Evolutionary conservation across 2,329 filamentous ascomycete genomes (phyloP).

Genomic region (Aureobasidium subglaciale): DNA sequence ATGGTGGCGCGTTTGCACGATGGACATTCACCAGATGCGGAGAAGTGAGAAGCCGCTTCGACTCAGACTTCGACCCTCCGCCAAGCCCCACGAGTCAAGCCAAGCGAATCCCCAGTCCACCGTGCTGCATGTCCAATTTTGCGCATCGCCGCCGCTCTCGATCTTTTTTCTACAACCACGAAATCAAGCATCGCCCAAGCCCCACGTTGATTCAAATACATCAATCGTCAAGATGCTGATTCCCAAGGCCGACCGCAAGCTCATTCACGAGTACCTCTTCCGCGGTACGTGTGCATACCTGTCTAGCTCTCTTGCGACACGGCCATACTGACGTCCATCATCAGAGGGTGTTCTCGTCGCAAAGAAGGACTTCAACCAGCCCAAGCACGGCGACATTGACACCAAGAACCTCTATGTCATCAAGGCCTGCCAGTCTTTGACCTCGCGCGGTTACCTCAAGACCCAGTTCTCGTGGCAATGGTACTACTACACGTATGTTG

Average conservation of each 20-base stretch:
- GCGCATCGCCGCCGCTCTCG: background rate
- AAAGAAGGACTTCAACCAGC: conserved; percentile 98
- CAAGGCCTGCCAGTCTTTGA: conserved; percentile 98
- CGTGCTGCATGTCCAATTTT: background rate
- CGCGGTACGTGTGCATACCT: conserved; percentile 19
- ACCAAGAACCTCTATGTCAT: conserved; percentile 81
- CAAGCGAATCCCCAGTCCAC: background rate
- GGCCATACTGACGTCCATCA: conserved; percentile 9
- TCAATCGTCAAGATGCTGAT: conserved; percentile 62
- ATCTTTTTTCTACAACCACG: conserved; percentile 7
- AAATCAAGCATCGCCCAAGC: conserved; percentile 16
- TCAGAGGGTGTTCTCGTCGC: conserved; percentile 81
- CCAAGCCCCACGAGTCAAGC: conserved; percentile 5
- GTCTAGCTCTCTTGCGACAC: background rate
- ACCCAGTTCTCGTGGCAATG: conserved; percentile 99
- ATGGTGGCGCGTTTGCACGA: background rate
- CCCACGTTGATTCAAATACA: conserved; percentile 15
- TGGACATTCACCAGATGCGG: background rate
- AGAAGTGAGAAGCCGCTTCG: background rate
- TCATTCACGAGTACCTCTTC: conserved; percentile 99
- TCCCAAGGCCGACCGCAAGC: conserved; percentile 99
- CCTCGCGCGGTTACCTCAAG: conserved; percentile 97
- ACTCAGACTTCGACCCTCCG: background rate
- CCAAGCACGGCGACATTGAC: conserved; percentile 97
- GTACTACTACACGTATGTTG: conserved; percentile 81